Conservation (phyloP, 1,284 basidiomycete species). For the Malassezia equina region DNA sequence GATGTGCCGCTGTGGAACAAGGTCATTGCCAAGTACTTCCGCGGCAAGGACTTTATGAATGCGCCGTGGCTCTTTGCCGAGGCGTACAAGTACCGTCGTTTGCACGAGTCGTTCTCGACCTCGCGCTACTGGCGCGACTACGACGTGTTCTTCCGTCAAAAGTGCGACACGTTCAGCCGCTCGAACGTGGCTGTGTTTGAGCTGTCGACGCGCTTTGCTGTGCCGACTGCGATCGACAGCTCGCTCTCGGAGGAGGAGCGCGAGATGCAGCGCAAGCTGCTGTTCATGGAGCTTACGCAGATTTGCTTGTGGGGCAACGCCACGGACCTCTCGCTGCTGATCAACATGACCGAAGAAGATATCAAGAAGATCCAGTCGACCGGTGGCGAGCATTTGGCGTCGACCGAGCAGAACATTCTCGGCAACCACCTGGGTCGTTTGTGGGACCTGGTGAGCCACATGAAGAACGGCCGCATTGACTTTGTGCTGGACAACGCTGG, state of each 20-base stretch:
- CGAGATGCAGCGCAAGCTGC: constrained; percentile 67
- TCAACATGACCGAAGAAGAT: constrained; percentile 98
- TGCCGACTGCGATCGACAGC: constrained; percentile 59
- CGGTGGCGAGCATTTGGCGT: constrained; percentile 84
- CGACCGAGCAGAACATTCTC: constrained; percentile 89
- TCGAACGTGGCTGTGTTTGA: constrained; percentile 88
- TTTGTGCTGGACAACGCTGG: constrained; percentile 67
- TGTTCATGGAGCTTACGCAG: constrained; percentile 90
- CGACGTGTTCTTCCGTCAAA: constrained; percentile 51
- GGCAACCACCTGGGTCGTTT: constrained; percentile 70
- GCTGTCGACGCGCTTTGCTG: constrained; percentile 80
- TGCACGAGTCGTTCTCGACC: constrained; percentile 88
- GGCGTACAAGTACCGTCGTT: constrained; percentile 89
- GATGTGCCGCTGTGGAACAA: constrained; percentile 97
- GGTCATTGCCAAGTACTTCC: constrained; percentile 59
- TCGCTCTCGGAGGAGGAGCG: constrained; percentile 57
- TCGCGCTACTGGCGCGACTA: constrained; percentile 80
- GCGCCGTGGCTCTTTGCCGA: constrained; percentile 58
- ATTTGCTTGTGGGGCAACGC: constrained; percentile 24
- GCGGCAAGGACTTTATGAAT: constrained; percentile 94
- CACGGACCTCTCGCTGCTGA: constrained; percentile 88
- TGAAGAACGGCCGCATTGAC: constrained; percentile 50
- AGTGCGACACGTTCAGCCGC: constrained; percentile 88
- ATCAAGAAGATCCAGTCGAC: constrained; percentile 96
- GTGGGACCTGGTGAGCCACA: constrained; percentile 66